These are phyloP conservation scores for Tylopilus sp. DNA, from an alignment of 768 basidiomycete species.

Conservation along the genomic window DNA sequence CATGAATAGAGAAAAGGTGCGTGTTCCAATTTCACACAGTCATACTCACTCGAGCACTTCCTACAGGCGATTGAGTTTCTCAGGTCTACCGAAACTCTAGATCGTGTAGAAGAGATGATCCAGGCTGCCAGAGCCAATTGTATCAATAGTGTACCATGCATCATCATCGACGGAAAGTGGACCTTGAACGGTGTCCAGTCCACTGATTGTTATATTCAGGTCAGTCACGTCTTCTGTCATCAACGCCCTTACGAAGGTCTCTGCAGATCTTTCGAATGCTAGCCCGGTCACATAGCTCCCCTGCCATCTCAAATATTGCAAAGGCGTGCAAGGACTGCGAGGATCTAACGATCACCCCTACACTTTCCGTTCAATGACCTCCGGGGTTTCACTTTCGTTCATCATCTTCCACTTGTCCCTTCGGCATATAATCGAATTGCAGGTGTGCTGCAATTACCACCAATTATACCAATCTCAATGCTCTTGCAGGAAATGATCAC, in stretches of 20 bases:
- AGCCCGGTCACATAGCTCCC: slow-evolving; percentile 17
- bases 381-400: neutral
- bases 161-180: slow-evolving; percentile 45
- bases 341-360: slow-evolving; percentile 15
- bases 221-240: slow-evolving; percentile 13
- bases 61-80: slow-evolving; percentile 41
- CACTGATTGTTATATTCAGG: slow-evolving; percentile 38
- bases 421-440: slow-evolving; percentile 6
- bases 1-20: slow-evolving; percentile 37
- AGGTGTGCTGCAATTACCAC: too few relatives aligned
- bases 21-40: slow-evolving; percentile 1
- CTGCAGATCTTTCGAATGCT: slow-evolving; percentile 32
- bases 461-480: slow-evolving; percentile 14
- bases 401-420: neutral
- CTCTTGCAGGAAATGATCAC: slow-evolving; percentile 18
- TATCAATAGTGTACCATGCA: slow-evolving; percentile 51
- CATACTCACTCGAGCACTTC: neutral
- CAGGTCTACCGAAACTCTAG: slow-evolving; percentile 35
- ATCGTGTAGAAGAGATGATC: slow-evolving; percentile 41
- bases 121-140: slow-evolving; percentile 39
- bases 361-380: slow-evolving; percentile 24
- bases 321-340: slow-evolving; percentile 21
- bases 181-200: slow-evolving; percentile 44
- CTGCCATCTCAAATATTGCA: neutral
- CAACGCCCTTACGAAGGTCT: neutral